A percentile compares a stretch with the other conserved stretches of the same genome.
Conservation (phyloP, 306 rosid genomes). For the Medicago arabica region DNA sequence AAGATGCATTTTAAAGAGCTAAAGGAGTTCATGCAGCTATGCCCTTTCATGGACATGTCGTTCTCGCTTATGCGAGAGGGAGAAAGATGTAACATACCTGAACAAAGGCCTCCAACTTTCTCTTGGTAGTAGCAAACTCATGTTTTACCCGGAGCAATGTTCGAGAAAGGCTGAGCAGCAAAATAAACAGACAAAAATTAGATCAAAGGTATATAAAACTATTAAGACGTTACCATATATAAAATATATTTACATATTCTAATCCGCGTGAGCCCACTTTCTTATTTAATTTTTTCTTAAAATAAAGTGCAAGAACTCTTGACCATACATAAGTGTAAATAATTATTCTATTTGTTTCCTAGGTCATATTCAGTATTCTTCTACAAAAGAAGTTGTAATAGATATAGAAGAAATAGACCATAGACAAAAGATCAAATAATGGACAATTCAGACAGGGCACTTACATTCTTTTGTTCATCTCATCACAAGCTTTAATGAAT, state of each 20-base stretch:
- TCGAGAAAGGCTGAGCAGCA: conserved; percentile 48
- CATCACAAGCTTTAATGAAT: conserved; percentile 58
- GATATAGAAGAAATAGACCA: background rate
- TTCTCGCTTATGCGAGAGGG: background rate
- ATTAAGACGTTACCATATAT: no score
- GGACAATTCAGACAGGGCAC: background rate
- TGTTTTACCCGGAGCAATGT: conserved; percentile 44
- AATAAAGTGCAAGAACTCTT: no score
- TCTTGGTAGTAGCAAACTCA: conserved; percentile 51
- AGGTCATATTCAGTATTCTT: no score
- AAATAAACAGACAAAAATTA: conserved; percentile 16
- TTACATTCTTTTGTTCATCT: conserved; percentile 49
- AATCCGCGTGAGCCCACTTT: no score
- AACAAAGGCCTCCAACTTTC: conserved; percentile 50
- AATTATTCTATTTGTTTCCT: no score
- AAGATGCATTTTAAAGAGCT: background rate
- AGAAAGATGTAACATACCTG: conserved; percentile 45
- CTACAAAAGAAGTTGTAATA: no score
- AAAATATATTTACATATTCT: no score
- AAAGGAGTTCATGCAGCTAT: no score
- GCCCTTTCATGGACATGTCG: no score
- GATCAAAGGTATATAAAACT: no score
- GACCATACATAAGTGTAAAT: no score
- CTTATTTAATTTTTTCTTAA: no score
- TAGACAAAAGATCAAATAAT: conserved; percentile 6